Base-by-base conservation (phyloP, 23 red algal species). In the Gracilaria domingensis region DNA sequence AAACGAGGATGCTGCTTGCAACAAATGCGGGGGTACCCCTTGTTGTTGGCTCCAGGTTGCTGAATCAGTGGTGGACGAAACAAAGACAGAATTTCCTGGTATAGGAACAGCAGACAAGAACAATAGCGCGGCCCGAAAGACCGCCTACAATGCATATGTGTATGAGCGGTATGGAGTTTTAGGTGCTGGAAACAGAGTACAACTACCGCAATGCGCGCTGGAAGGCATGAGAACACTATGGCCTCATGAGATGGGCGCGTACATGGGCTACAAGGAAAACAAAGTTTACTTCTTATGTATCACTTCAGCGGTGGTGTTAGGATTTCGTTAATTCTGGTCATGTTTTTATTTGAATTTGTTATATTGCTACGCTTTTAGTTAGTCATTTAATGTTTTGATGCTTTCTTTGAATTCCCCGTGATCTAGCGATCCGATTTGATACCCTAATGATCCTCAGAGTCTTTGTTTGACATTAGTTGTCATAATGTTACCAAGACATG, bases 1-100 rank as follows among this genome's bases (percentile, higher is more conserved):
- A n/a, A 75, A 81, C 28, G 78, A 81, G 26, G 49, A 81, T 40
- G 78, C 32, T 57, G 78, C 49, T 12, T 81, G 78, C 45, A 1
- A 26, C 14, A 18, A 62, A 49, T 81, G 49, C 26, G 78, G 49
- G 11, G 48, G 56, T 8, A 81, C 13, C 20, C 45, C 78, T 36
- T 81, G 47, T 40, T 81, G 59, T 20, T 81, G 78, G 78, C 49
- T 40, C 6, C 78, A 81, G 25, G 12, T 60, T 9, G 78, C 29
- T 8, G 5, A 8, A 60, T 57, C 33, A 12, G 49, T 81, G 7
- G 70, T 75, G 36, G n/a, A 20, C 14, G 47, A 11, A 75, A 75
- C 36, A 9, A 12, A n/a, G 17, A 26, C 36, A 18, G 18, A 29
- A 5, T 62, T 26, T n/a, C 28, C 50, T 45, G 47, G 16, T 12